Base-by-base conservation (phyloP, 1,139 yeast species). In the Hemisphaericaspora xylofermentans region DNA sequence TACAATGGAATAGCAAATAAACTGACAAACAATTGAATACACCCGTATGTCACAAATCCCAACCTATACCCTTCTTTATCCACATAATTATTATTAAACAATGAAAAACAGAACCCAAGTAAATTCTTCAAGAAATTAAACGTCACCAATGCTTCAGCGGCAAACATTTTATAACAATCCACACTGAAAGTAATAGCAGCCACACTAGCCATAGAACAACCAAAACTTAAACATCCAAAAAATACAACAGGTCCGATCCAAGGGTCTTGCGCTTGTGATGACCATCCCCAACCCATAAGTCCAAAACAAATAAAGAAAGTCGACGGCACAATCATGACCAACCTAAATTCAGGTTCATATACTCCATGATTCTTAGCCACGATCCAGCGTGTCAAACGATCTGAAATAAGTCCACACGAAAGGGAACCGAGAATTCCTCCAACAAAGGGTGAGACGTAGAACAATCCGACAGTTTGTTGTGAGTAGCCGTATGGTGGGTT, bases 261-360 rank as follows among this genome's bases (percentile, higher is more conserved):
- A n/a, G 61, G 54, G 53, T 78, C 80, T 16, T 66, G 51, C 1
- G 54, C 66, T 25, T 65, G 57, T 1, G 80, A 57, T 2, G 82
- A 65, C 84, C 84, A 80, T 2, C 86, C 86, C 52, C 76, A 80
- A 2, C 84, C 85, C 68, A 80, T 72, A 39, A 80, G 61, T 1
- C 85, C 86, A 37, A 66, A 48, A n/a, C 58, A 47, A 35, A 75
- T 66, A 32, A 76, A 56, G 17, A 76, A 62, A 0, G 82, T 53
- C 6, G 82, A 49, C 1, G 83, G 82, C 6, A 75, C 39, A 26
- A 78, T 61, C 84, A 80, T 78, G 15, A 78, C 44, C 32, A 80
- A 61, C 35, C 86, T 66, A 52, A 74, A 79, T 54, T 80, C 86
- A 2, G 86, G 85, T 60, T 80, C 86, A 56, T 79, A 80, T 12